A percentile compares a stretch with the other conserved stretches of the same genome.
phyloP scores from a whole-genome alignment of 1,139 yeast species.

The Meyerozyma guilliermondii region DNA sequence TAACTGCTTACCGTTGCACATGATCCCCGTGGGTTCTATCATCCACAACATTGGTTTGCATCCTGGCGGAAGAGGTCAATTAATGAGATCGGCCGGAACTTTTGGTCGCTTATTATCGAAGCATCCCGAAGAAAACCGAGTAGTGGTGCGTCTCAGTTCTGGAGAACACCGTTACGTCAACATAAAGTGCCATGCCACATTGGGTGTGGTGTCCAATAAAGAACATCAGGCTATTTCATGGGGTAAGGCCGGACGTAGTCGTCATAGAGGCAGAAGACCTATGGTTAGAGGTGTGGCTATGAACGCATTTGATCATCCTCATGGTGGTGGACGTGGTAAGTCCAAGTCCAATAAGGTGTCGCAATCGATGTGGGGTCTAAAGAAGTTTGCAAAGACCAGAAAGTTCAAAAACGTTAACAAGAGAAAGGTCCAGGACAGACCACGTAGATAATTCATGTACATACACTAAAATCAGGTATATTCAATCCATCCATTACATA shows the following conservation, averaged over 20 bases:
- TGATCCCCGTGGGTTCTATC: constrained; percentile 92
- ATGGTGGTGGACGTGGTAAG: constrained; percentile 99
- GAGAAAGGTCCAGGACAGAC: constrained; percentile 82
- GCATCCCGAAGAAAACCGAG: constrained; percentile 63
- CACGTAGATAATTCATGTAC: constrained; percentile 18
- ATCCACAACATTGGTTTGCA: constrained; percentile 81
- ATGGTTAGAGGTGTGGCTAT: constrained; percentile 97
- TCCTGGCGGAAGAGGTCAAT: constrained; percentile 79
- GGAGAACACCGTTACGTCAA: constrained; percentile 94
- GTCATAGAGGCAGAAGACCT: constrained; percentile 93
- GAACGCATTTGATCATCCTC: constrained; percentile 98
- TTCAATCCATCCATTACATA: neutral
- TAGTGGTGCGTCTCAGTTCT: constrained; percentile 75
- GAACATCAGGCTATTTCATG: constrained; percentile 86
- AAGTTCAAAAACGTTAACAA: constrained; percentile 80
- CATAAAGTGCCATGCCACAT: constrained; percentile 84
- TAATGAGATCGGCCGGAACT: constrained; percentile 92
- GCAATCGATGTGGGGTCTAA: constrained; percentile 96
- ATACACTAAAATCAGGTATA: constrained; percentile 3
- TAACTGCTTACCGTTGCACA: constrained; percentile 83
- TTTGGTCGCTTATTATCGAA: constrained; percentile 86
- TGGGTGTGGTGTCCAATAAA: constrained; percentile 92
- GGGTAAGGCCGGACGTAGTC: constrained; percentile 96
- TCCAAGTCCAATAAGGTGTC: constrained; percentile 93
- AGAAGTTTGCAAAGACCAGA: constrained; percentile 93